Evolutionary conservation across 345 rosid species (phyloP).

Genomic region (Capsella bursapastoris): DNA sequence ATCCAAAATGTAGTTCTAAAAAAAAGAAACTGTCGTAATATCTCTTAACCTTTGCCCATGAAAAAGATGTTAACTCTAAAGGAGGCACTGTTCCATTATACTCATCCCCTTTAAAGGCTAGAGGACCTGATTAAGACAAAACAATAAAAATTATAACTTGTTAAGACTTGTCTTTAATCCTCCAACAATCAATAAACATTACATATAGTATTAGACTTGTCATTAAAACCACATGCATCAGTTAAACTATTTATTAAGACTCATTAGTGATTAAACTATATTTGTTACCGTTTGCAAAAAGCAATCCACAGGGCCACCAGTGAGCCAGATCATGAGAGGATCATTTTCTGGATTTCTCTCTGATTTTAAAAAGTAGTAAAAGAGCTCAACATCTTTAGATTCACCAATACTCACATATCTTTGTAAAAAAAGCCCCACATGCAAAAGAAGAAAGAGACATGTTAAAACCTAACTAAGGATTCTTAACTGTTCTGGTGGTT

Average conservation of each 20-base stretch:
- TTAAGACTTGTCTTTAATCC: constrained; percentile 2
- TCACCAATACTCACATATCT: constrained; percentile 70
- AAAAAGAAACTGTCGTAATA: background rate
- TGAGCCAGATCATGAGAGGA: constrained; percentile 73
- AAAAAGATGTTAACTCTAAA: constrained; percentile 57
- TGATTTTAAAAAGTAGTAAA: constrained; percentile 68
- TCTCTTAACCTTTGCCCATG: constrained; percentile 68
- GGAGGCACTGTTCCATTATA: constrained; percentile 77
- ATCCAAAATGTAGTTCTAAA: constrained; percentile 6
- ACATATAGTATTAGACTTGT: background rate
- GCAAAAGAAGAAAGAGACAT: constrained; percentile 23
- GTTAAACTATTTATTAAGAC: no score
- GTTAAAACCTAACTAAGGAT: background rate
- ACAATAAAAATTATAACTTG: background rate
- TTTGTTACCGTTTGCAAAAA: constrained; percentile 58
- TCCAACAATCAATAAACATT: constrained; percentile 5
- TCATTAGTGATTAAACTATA: no score
- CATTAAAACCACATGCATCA: background rate
- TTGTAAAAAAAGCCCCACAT: background rate
- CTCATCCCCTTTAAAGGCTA: constrained; percentile 56
- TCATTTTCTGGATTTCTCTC: constrained; percentile 57
- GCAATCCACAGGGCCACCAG: constrained; percentile 77
- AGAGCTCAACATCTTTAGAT: constrained; percentile 53
- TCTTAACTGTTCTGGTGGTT: background rate
- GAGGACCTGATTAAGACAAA: constrained; percentile 56